phyloP scores from a whole-genome alignment of 1,284 basidiomycete genomes.

The Pyrrhoderma noxium region DNA sequence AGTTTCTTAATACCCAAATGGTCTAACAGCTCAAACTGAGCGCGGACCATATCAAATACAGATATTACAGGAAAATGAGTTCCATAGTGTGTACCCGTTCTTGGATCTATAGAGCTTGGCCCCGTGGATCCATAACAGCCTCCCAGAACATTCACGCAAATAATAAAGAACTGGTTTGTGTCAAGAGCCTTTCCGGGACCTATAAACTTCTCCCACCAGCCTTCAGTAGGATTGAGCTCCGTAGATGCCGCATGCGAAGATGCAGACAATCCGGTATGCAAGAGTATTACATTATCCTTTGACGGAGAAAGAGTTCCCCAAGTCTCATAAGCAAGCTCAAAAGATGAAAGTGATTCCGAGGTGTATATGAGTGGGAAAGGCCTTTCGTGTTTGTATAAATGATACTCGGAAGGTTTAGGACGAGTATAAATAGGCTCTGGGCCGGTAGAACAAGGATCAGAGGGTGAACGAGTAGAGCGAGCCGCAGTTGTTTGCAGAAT shows the following conservation, averaged over 20 bases:
- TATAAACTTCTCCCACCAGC: slow-evolving; percentile 99
- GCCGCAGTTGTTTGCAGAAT: slow-evolving; percentile 27
- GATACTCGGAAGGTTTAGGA: slow-evolving; percentile 63
- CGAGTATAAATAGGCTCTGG: slow-evolving; percentile 75
- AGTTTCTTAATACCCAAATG: slow-evolving; percentile 78
- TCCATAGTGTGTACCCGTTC: slow-evolving; percentile 69
- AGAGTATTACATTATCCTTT: slow-evolving; percentile 87
- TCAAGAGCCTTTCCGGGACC: slow-evolving; percentile 92
- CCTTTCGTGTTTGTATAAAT: slow-evolving; percentile 51
- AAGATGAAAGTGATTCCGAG: slow-evolving; percentile 54
- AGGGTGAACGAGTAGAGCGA: slow-evolving; percentile 15
- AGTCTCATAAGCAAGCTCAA: slow-evolving; percentile 94
- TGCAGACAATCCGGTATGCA: slow-evolving; percentile 94
- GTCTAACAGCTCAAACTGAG: slow-evolving; percentile 86
- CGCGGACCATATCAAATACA: slow-evolving; percentile 95
- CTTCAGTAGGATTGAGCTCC: slow-evolving; percentile 67
- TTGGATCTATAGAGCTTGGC: slow-evolving; percentile 73
- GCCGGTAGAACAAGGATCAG: slow-evolving; percentile 37
- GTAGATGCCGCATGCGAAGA: slow-evolving; percentile 94
- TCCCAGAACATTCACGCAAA: slow-evolving; percentile 96
- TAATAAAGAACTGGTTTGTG: slow-evolving; percentile 87
- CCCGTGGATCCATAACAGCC: slow-evolving; percentile 98
- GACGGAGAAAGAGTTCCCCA: slow-evolving; percentile 85
- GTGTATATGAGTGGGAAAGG: slow-evolving; percentile 75
- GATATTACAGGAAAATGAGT: slow-evolving; percentile 89